Evolutionary conservation across 2,329 filamentous ascomycete species (phyloP).

Genomic region (Monilinia fructicola): DNA sequence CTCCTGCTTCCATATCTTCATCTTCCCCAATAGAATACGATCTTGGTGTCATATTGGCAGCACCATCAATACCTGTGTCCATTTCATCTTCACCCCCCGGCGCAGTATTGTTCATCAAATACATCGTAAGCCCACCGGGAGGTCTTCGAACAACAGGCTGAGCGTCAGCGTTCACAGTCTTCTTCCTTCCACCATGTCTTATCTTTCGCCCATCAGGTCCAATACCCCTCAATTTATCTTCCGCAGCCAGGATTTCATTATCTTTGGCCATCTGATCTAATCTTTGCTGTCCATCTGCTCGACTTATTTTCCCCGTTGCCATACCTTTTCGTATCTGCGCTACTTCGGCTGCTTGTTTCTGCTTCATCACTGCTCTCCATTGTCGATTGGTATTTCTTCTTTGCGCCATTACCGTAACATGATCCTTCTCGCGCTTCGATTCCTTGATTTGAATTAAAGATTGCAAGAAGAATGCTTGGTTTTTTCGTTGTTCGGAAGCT

Average conservation of each 20-base stretch:
- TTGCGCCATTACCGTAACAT: constrained; percentile 59
- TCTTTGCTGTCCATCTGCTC: constrained; percentile 22
- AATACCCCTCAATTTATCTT: constrained; percentile 16
- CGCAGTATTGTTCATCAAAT: constrained; percentile 14
- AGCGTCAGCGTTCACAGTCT: background rate
- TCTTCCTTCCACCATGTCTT: constrained; percentile 21
- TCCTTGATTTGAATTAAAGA: constrained; percentile 65
- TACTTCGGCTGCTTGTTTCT: constrained; percentile 27
- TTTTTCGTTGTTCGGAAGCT: constrained; percentile 41
- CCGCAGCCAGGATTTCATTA: constrained; percentile 22
- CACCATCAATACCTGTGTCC: constrained; percentile 1
- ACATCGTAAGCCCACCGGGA: constrained; percentile 17
- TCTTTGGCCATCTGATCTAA: constrained; percentile 32
- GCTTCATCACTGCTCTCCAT: constrained; percentile 29
- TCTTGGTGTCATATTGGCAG: background rate
- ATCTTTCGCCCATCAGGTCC: constrained; percentile 15
- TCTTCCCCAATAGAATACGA: constrained; percentile 16
- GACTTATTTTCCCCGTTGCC: constrained; percentile 22
- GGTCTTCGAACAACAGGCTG: constrained; percentile 15
- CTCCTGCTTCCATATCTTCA: constrained; percentile 13
- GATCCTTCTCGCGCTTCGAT: constrained; percentile 62
- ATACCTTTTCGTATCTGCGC: constrained; percentile 30
- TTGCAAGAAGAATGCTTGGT: constrained; percentile 59
- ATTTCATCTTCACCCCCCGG: background rate
- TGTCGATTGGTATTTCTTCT: constrained; percentile 35